Evolutionary conservation across 2,329 filamentous ascomycete genomes (phyloP).

Genomic region (Neopestalotiopsis sp.): DNA sequence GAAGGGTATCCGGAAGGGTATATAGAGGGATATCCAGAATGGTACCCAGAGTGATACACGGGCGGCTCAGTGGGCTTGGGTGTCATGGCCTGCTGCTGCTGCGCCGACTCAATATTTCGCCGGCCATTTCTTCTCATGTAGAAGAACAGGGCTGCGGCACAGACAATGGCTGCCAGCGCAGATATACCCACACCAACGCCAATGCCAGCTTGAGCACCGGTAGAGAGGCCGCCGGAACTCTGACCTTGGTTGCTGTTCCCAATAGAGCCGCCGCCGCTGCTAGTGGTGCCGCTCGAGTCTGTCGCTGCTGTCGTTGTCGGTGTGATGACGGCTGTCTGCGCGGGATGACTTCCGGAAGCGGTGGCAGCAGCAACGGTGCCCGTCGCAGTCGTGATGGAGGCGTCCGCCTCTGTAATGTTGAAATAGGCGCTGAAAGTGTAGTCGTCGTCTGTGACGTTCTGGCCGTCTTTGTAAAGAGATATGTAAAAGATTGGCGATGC

Average conservation of each 20-base stretch:
- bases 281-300: not conserved
- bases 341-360: not conserved
- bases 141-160: not conserved
- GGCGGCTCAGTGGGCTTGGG: not conserved
- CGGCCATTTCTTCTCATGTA: not conserved
- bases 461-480: no score
- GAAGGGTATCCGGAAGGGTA: not conserved
- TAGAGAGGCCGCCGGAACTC: not conserved
- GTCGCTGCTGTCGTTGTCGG: not conserved
- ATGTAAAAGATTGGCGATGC: no score
- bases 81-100: not conserved
- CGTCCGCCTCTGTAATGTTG: no score
- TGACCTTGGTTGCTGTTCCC: not conserved
- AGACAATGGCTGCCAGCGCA: not conserved
- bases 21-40: not conserved
- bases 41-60: not conserved
- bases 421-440: no score
- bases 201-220: not conserved
- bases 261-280: not conserved
- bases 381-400: no score
- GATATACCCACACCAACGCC: not conserved
- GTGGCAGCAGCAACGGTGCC: not conserved
- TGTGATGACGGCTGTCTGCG: no score
- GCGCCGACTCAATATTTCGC: not conserved
- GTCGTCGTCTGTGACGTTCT: no score